A percentile compares a stretch with the other conserved stretches of the same genome.
Conservation (phyloP, 305 asterid species). For the Plantago coronopus region DNA sequence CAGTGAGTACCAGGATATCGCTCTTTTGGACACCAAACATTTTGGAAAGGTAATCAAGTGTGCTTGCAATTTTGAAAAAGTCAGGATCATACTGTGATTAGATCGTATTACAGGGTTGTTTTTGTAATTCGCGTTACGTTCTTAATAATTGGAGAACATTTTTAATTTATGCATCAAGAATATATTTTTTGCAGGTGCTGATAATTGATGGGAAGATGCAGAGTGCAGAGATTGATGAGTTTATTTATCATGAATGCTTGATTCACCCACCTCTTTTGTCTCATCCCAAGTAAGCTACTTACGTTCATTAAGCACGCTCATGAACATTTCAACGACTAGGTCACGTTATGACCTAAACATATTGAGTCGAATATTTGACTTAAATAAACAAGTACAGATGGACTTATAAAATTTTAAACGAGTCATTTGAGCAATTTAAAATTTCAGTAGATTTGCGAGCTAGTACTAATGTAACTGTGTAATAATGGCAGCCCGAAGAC, state of each 20-base stretch:
- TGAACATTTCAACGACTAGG: background rate
- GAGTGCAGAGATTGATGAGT: constrained; percentile 95
- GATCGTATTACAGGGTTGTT: background rate
- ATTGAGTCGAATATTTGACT: background rate
- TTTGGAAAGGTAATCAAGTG: constrained; percentile 67
- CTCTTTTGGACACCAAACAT: constrained; percentile 82
- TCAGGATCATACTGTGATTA: background rate
- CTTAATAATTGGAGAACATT: background rate
- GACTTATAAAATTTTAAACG: no score
- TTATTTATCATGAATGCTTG: constrained; percentile 90
- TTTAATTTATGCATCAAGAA: background rate
- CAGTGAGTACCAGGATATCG: constrained; percentile 90
- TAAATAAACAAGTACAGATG: no score
- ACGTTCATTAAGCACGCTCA: background rate
- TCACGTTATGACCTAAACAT: no score
- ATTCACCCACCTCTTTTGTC: constrained; percentile 91
- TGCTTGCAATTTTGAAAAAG: background rate
- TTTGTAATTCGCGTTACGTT: background rate
- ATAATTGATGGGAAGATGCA: constrained; percentile 99
- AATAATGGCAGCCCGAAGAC: constrained; percentile 55
- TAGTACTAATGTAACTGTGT: background rate
- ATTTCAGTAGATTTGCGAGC: background rate
- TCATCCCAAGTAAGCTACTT: constrained; percentile 65
- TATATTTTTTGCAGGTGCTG: constrained; percentile 49
- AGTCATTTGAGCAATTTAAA: no score